Conservation (phyloP, 768 basidiomycete species). For the Tylopilus rubrobrunneus region DNA sequence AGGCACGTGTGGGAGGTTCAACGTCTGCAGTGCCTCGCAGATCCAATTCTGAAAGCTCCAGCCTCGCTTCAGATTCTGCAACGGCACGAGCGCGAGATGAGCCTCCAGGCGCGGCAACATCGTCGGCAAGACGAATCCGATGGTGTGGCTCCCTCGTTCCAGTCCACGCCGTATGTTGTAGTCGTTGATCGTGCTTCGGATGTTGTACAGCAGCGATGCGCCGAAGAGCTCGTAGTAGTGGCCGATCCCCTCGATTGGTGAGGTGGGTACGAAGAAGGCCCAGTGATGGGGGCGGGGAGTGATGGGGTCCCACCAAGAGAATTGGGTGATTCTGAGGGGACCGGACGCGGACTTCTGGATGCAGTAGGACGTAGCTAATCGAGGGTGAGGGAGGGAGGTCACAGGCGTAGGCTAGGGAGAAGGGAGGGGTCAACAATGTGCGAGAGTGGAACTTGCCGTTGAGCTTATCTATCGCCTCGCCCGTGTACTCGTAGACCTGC, state of each 20-base stretch:
- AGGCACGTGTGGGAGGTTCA: slow-evolving; percentile 4
- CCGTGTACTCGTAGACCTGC: neutral
- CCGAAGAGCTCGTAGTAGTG: slow-evolving; percentile 9
- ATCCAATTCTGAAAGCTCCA: slow-evolving; percentile 7
- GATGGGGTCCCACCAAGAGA: neutral
- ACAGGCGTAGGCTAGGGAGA: neutral
- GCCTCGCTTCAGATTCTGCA: neutral
- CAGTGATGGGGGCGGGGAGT: neutral
- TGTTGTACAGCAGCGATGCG: neutral
- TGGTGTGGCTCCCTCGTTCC: slow-evolving; percentile 9
- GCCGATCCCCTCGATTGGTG: neutral
- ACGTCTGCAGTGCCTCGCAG: slow-evolving; percentile 1
- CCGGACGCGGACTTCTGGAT: neutral
- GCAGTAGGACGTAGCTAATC: neutral
- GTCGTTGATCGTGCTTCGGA: neutral
- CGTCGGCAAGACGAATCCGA: slow-evolving; percentile 6
- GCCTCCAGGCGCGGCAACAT: slow-evolving; percentile 6
- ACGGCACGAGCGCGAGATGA: neutral
- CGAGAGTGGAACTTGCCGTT: neutral
- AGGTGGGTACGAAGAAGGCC: slow-evolving; percentile 12
- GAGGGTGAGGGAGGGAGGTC: neutral
- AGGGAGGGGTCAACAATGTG: neutral
- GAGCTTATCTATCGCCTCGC: neutral
- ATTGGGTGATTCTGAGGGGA: slow-evolving; percentile 4
- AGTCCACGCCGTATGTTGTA: neutral